phyloP scores from a whole-genome alignment of 208 protist species.

The Crithidia fasciculata region DNA sequence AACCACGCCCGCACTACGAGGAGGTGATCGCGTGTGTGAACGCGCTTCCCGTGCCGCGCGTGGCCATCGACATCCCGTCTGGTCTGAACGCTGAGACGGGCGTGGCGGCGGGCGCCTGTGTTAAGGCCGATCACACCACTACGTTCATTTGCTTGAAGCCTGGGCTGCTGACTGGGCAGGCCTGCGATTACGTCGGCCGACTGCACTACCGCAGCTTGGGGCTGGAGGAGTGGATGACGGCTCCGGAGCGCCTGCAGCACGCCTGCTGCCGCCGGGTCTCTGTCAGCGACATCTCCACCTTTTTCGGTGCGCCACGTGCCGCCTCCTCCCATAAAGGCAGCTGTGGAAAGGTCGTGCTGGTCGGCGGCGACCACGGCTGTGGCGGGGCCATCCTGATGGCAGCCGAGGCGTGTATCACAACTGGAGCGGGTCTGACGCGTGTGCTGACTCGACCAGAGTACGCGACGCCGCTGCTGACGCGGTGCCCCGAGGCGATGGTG shows the following conservation, averaged over 20 bases:
- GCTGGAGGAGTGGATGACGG: constrained; percentile 57
- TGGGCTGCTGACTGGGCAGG: constrained; percentile 73
- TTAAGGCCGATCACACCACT: constrained; percentile 73
- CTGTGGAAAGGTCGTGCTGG: constrained; percentile 67
- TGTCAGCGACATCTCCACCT: constrained; percentile 39
- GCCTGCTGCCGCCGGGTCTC: constrained; percentile 53
- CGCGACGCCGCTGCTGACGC: constrained; percentile 63
- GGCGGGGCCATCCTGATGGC: constrained; percentile 85
- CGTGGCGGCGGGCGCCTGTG: constrained; percentile 53
- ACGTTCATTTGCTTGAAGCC: constrained; percentile 88
- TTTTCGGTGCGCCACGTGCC: constrained; percentile 41
- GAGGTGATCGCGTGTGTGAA: constrained; percentile 64
- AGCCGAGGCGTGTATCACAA: constrained; percentile 65
- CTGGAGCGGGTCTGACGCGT: constrained; percentile 70
- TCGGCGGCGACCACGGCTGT: constrained; percentile 73
- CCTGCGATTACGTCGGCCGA: constrained; percentile 63
- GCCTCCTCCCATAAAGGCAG: constrained; percentile 68
- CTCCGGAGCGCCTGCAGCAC: constrained; percentile 23
- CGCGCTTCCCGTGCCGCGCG: constrained; percentile 47
- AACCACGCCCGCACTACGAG: constrained; percentile 67
- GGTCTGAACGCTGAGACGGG: constrained; percentile 88
- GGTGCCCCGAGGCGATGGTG: constrained; percentile 85
- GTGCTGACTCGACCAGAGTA: constrained; percentile 67
- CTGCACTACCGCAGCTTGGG: constrained; percentile 78
- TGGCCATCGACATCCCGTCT: constrained; percentile 87